Evolutionary conservation across 164 flowering plant genomes (phyloP).

Genomic region (Nymphaea colorata): DNA sequence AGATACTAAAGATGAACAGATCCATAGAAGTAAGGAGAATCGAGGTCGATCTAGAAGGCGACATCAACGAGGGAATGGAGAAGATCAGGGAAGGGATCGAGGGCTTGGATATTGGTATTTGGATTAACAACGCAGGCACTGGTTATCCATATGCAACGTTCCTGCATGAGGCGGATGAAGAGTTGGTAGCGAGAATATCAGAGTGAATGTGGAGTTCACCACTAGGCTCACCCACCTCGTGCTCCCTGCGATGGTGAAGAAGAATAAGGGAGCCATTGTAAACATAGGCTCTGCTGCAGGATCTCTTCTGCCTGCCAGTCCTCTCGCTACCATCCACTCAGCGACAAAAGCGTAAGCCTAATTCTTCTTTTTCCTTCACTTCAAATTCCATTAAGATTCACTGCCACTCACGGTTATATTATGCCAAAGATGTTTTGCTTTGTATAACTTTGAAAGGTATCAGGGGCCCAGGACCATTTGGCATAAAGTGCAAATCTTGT

Average conservation of each 20-base stretch:
- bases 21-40: slow-evolving; percentile 10
- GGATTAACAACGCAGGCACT: slow-evolving; percentile 46
- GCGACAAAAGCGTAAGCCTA: slow-evolving; percentile 15
- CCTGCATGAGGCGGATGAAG: slow-evolving; percentile 8
- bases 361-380: neutral
- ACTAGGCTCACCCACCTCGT: slow-evolving; percentile 11
- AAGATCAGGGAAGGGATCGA: slow-evolving; percentile 15
- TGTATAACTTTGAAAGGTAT: too few relatives aligned
- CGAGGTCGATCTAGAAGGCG: slow-evolving; percentile 20
- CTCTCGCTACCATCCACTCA: slow-evolving; percentile 9
- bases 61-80: slow-evolving; percentile 14
- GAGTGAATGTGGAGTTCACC: slow-evolving; percentile 6
- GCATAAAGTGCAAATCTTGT: neutral
- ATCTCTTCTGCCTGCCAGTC: slow-evolving; percentile 3
- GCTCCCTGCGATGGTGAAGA: slow-evolving; percentile 11
- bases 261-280: slow-evolving; percentile 14
- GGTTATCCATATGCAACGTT: slow-evolving; percentile 13
- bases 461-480: too few relatives aligned
- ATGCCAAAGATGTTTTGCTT: neutral
- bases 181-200: neutral
- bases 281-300: slow-evolving; percentile 9
- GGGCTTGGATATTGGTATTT: slow-evolving; percentile 43
- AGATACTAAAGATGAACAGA: slow-evolving; percentile 10
- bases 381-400: neutral
- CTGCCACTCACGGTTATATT: neutral